Conservation (phyloP, 2,329 filamentous ascomycete species). For the Sporothrix humicola region DNA sequence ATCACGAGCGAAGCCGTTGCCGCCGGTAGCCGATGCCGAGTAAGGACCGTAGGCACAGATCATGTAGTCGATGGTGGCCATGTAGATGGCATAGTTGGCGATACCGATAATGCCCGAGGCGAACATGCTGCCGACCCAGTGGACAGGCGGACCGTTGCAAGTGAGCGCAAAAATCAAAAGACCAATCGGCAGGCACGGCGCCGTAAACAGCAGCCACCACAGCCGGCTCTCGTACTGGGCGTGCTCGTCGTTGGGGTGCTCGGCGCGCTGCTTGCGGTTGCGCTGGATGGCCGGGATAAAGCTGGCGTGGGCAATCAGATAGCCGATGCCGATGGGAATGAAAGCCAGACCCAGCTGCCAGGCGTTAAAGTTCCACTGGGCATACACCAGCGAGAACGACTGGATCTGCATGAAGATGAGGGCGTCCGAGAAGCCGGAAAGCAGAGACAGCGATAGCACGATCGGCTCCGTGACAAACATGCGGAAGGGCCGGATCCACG, state of each 20-base stretch:
- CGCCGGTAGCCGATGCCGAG: constrained; percentile 75
- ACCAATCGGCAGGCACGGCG: constrained; percentile 67
- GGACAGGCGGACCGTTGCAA: constrained; percentile 64
- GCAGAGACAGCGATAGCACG: constrained; percentile 70
- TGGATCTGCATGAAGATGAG: constrained; percentile 81
- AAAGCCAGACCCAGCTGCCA: constrained; percentile 65
- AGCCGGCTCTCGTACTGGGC: constrained; percentile 74
- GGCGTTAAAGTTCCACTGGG: constrained; percentile 67
- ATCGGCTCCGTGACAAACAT: constrained; percentile 79
- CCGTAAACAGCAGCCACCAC: constrained; percentile 67
- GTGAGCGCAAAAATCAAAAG: constrained; percentile 74
- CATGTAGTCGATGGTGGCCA: constrained; percentile 80
- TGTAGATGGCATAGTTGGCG: constrained; percentile 76
- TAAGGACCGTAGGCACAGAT: constrained; percentile 73
- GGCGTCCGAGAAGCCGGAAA: constrained; percentile 74
- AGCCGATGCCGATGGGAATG: constrained; percentile 70
- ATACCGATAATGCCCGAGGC: constrained; percentile 71
- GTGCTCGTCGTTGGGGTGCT: constrained; percentile 58
- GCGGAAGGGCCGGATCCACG: constrained; percentile 69
- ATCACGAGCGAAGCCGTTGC: constrained; percentile 76
- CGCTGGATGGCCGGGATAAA: constrained; percentile 64
- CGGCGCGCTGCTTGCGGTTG: constrained; percentile 57
- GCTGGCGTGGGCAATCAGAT: constrained; percentile 64
- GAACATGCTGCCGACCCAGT: constrained; percentile 72
- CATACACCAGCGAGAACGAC: constrained; percentile 70